phyloP scores from a whole-genome alignment of 108 stramenopile species.

The Cyclostephanos invisitatus region DNA sequence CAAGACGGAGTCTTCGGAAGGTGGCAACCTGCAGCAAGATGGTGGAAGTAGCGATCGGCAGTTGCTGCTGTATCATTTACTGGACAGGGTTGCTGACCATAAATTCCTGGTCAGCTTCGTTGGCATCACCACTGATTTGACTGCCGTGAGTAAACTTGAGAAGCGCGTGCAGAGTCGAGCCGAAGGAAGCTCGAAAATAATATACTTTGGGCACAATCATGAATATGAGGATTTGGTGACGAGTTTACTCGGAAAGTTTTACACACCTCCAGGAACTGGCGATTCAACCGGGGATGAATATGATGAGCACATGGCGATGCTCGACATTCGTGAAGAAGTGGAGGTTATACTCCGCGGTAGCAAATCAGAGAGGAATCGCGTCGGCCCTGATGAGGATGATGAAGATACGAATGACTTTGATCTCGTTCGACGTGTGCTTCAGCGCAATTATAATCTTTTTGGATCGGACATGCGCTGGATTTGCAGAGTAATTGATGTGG shows the following conservation, averaged over 20 bases:
- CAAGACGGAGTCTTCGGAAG: conserved; percentile 4
- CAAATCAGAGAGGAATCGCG: background rate
- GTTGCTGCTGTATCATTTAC: conserved; percentile 79
- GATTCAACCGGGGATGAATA: conserved; percentile 5
- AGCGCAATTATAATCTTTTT: conserved; percentile 55
- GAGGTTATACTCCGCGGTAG: conserved; percentile 33
- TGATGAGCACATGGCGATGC: conserved; percentile 27
- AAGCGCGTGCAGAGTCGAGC: conserved; percentile 84
- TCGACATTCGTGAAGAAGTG: conserved; percentile 33
- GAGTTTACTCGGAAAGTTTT: conserved; percentile 58
- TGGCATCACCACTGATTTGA: conserved; percentile 65
- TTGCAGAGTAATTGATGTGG: conserved; percentile 65
- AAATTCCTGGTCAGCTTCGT: conserved; percentile 67
- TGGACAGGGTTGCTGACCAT: conserved; percentile 80
- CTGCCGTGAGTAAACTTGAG: conserved; percentile 56
- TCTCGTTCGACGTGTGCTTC: conserved; percentile 39
- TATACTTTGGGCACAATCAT: conserved; percentile 53
- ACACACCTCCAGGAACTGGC: conserved; percentile 13
- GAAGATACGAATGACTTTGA: conserved; percentile 34
- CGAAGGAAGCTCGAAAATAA: conserved; percentile 69
- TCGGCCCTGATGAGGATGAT: background rate
- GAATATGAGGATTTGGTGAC: conserved; percentile 52
- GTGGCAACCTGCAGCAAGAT: conserved; percentile 11
- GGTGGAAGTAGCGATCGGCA: conserved; percentile 55
- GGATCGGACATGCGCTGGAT: conserved; percentile 79